phyloP scores from a whole-genome alignment of 2,329 filamentous ascomycete genomes.

The Colletotrichum sp. region DNA sequence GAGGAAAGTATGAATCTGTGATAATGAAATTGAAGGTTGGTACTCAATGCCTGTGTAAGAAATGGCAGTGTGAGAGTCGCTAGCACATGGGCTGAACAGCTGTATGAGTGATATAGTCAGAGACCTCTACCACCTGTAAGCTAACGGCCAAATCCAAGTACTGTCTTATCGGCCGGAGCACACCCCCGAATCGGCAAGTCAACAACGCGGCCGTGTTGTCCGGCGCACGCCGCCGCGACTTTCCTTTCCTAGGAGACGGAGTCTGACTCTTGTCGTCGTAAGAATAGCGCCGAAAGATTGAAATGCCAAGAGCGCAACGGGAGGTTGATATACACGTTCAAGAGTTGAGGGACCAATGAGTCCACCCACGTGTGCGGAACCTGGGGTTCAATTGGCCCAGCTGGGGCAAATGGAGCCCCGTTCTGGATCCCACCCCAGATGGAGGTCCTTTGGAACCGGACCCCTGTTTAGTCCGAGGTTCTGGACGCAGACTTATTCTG shows the following conservation, averaged over 20 bases:
- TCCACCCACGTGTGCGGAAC: constrained; percentile 13
- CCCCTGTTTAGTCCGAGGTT: neutral
- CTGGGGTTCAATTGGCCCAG: constrained; percentile 13
- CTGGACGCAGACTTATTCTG: neutral
- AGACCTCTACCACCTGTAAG: neutral
- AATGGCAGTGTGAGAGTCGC: neutral
- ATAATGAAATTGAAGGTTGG: neutral
- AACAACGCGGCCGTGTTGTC: neutral
- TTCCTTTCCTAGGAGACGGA: neutral
- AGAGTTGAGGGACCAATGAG: neutral
- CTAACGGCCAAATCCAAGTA: neutral
- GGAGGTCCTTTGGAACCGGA: neutral
- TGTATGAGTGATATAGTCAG: neutral
- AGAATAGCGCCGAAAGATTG: neutral
- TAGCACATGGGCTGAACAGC: neutral
- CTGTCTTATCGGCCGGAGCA: neutral
- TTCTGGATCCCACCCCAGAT: neutral
- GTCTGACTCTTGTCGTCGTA: neutral
- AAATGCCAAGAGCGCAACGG: neutral
- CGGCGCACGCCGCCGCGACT: neutral
- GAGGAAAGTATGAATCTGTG: neutral
- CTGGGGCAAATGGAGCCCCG: neutral
- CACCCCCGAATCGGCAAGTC: neutral
- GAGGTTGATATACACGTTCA: constrained; percentile 5
- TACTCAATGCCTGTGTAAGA: neutral